These are phyloP conservation scores for Naegleria fowleri DNA, from an alignment of 208 protist species.

Conservation along the genomic window DNA sequence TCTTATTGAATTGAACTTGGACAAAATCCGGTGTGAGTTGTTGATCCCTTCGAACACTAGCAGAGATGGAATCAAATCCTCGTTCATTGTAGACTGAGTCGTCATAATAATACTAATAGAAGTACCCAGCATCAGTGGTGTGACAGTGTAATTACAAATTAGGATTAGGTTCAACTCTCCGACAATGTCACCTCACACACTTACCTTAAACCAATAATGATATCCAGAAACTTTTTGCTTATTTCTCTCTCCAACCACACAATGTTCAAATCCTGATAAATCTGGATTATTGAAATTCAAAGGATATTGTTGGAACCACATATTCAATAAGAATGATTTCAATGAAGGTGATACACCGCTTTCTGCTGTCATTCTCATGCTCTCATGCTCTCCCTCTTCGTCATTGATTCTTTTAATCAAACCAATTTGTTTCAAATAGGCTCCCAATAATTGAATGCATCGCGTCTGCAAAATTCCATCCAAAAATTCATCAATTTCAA, in stretches of 20 bases:
- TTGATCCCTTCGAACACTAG: not conserved
- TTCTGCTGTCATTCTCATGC: not conserved
- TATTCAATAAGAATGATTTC: not conserved
- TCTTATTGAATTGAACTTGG: not conserved
- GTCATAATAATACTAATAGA: not conserved
- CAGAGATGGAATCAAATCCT: not conserved
- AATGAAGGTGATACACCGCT: not conserved
- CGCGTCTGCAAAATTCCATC: not conserved
- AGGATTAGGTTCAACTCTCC: too few relatives aligned
- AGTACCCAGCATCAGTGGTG: too few relatives aligned
- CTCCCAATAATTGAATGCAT: not conserved
- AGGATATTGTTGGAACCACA: not conserved
- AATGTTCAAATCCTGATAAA: slow-evolving; percentile 8
- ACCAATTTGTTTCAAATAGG: too few relatives aligned
- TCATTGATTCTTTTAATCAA: too few relatives aligned
- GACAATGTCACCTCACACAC: too few relatives aligned
- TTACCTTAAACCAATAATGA: slow-evolving; percentile 3
- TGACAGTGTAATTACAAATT: too few relatives aligned
- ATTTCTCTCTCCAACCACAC: not conserved
- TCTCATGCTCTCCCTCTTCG: too few relatives aligned
- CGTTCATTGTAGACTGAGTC: not conserved
- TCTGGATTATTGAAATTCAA: not conserved
- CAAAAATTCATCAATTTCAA: not conserved
- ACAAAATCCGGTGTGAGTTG: not conserved
- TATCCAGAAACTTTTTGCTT: not conserved